A percentile compares a stretch with the other conserved stretches of the same genome.
Evolutionary conservation across 2,329 filamentous ascomycete genomes (phyloP).

Genomic region (Trichoderma koningii): DNA sequence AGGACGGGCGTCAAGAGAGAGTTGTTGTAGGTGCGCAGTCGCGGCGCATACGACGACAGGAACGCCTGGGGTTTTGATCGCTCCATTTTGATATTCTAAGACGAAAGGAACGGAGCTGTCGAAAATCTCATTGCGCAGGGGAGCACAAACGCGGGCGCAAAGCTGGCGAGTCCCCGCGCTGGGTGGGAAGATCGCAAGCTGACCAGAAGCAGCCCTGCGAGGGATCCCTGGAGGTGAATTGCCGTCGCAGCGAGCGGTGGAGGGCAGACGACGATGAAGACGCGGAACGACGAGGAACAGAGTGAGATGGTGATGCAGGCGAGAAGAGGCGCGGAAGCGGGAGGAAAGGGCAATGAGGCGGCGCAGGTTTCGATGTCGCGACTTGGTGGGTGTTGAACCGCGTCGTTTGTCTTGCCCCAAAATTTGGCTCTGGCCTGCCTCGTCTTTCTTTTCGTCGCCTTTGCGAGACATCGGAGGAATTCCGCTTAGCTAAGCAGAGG

Average conservation of each 20-base stretch:
- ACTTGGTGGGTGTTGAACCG: conserved; percentile 27
- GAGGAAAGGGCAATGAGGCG: not conserved
- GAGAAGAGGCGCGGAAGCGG: not conserved
- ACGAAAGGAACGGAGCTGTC: conserved; percentile 23
- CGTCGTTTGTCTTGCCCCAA: conserved; percentile 30
- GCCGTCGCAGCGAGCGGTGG: no score
- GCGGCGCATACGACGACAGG: conserved; percentile 87
- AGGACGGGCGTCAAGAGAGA: conserved; percentile 84
- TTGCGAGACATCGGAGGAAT: not conserved
- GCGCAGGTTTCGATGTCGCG: conserved; percentile 28
- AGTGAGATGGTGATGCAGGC: not conserved
- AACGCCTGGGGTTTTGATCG: conserved; percentile 74
- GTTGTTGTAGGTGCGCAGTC: conserved; percentile 87
- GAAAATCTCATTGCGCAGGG: conserved; percentile 38
- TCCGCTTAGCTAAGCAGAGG: not conserved
- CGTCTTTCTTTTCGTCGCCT: not conserved
- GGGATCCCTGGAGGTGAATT: not conserved
- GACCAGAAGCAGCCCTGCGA: not conserved
- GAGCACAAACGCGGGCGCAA: conserved; percentile 26
- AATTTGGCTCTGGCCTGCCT: conserved; percentile 25
- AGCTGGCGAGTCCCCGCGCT: conserved; percentile 21
- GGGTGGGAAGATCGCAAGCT: not conserved
- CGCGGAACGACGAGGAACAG: no score
- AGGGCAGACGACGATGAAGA: no score
- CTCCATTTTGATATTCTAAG: conserved; percentile 48